These are phyloP conservation scores for Calocybe cyanea DNA, from an alignment of 768 basidiomycete species.

Conservation along the genomic window DNA sequence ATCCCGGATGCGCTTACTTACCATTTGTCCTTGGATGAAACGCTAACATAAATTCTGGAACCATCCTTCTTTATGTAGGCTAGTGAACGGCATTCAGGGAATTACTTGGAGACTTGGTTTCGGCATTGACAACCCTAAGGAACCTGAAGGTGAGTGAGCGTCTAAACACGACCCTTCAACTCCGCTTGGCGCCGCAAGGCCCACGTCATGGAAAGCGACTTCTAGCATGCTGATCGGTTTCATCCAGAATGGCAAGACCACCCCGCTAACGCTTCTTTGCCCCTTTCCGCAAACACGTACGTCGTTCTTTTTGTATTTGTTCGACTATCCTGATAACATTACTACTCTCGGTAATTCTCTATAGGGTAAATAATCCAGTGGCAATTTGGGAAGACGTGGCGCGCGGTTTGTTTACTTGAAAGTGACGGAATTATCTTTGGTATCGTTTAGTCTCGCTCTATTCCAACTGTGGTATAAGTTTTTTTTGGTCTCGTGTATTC, in stretches of 20 bases:
- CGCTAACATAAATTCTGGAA: slow-evolving; percentile 5
- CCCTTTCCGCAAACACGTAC: slow-evolving; percentile 45
- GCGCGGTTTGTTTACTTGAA: slow-evolving; percentile 19
- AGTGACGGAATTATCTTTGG: neutral
- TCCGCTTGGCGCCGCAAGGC: neutral
- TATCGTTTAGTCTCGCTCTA: neutral
- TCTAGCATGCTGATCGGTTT: slow-evolving; percentile 2
- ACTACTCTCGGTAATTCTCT: slow-evolving; percentile 17
- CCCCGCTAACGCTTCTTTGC: slow-evolving; percentile 48
- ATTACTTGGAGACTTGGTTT: slow-evolving; percentile 65
- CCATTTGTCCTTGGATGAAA: slow-evolving; percentile 6
- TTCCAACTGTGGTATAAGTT: too few relatives aligned
- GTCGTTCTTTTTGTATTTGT: slow-evolving; percentile 18
- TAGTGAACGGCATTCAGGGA: slow-evolving; percentile 55
- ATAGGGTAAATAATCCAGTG: slow-evolving; percentile 52
- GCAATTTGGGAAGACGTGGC: slow-evolving; percentile 51
- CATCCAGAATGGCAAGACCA: slow-evolving; percentile 56
- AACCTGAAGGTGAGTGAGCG: slow-evolving; percentile 49
- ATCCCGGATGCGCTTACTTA: slow-evolving; percentile 14
- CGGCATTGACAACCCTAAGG: slow-evolving; percentile 44
- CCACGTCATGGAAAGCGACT: neutral
- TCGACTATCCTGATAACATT: slow-evolving; percentile 1
- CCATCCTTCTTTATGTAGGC: slow-evolving; percentile 24
- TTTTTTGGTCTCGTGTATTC: too few relatives aligned
- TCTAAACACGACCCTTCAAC: neutral